Evolutionary conservation across 768 basidiomycete species (phyloP), one percentile per base, ranked within the genome.

Genomic region (Pholiota conissans): DNA sequence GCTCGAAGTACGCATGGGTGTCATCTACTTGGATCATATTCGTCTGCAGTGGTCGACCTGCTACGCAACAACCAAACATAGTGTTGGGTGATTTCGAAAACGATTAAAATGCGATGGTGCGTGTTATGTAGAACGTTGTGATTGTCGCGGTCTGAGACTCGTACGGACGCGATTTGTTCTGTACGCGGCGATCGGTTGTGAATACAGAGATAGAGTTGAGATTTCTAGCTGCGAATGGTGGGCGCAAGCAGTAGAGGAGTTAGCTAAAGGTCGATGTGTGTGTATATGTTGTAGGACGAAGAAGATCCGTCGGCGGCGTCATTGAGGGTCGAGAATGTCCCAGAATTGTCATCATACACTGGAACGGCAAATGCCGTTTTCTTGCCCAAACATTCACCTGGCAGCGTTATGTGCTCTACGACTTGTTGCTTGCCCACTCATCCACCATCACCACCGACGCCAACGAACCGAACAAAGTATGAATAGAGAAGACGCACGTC

Each of bases 61-160:
- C 90, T 52, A 91, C 87, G 56, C 84, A 82, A 61, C 89, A 92
- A 16, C 89, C 90, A 65, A 92, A 91, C 90, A 92, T 91, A 20
- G 30, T 65, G 32, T 49, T 40, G 18, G 24, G 35, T 45, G 39
- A 11, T 24, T 14, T 26, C 11, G 39, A 29, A n/a, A 46, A 40
- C 34, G 14, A 24, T 22, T 42, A 6, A 37, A 20, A 34, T 49
- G 37, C 20, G 29, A 18, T 27, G 20, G 3, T 42, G 10, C 20
- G 40, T 24, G 20, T n/a, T 39, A 39, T 16, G 40, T 32, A 42
- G 40, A 40, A 18, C 20, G 40, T 49, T 18, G 18, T 32, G 32
- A 34, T 28, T 29, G 13, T 39, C 35, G n/a, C 16, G 35, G 28
- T 40, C 49, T 35, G 16, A n/a, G 4, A 16, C 37, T 9, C 4